Conservation (phyloP, 2,329 filamentous ascomycete species). For the Aspergillus quadrilineatus region DNA sequence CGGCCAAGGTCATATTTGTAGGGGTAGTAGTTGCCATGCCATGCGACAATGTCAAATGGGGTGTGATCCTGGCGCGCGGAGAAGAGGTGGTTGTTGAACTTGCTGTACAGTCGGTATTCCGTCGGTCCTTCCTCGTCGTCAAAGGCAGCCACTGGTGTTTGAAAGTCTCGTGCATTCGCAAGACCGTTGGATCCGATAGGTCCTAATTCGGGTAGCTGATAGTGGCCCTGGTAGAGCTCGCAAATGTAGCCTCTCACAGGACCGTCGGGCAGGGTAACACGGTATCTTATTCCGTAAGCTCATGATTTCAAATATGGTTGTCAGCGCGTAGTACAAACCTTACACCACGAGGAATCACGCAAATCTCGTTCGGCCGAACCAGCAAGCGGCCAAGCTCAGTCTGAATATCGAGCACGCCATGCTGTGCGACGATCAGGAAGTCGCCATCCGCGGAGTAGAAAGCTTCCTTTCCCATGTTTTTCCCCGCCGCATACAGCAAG, state of each 20-base stretch:
- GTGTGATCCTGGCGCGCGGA: conserved; percentile 65
- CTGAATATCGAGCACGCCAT: conserved; percentile 71
- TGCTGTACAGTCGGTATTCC: conserved; percentile 59
- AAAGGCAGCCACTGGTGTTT: conserved; percentile 68
- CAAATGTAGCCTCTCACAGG: conserved; percentile 71
- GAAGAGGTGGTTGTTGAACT: conserved; percentile 69
- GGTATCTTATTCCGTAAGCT: conserved; percentile 51
- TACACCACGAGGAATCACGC: conserved; percentile 71
- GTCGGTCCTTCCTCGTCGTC: conserved; percentile 55
- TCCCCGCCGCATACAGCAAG: conserved; percentile 75
- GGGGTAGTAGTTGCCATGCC: conserved; percentile 77
- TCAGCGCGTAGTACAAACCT: conserved; percentile 39
- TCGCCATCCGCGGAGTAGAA: conserved; percentile 86
- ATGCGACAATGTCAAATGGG: conserved; percentile 76
- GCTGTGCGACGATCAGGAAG: conserved; percentile 72
- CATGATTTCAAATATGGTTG: not conserved
- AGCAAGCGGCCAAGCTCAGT: conserved; percentile 74
- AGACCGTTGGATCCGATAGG: conserved; percentile 72
- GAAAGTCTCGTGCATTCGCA: conserved; percentile 75
- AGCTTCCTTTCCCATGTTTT: conserved; percentile 73
- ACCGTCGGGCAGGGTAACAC: conserved; percentile 63
- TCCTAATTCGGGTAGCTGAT: conserved; percentile 68
- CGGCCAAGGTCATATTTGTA: conserved; percentile 79
- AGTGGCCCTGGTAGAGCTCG: conserved; percentile 72
- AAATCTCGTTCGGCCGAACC: conserved; percentile 76